Evolutionary conservation across 164 flowering plant genomes (phyloP).

Genomic region (Vitis rupestris): DNA sequence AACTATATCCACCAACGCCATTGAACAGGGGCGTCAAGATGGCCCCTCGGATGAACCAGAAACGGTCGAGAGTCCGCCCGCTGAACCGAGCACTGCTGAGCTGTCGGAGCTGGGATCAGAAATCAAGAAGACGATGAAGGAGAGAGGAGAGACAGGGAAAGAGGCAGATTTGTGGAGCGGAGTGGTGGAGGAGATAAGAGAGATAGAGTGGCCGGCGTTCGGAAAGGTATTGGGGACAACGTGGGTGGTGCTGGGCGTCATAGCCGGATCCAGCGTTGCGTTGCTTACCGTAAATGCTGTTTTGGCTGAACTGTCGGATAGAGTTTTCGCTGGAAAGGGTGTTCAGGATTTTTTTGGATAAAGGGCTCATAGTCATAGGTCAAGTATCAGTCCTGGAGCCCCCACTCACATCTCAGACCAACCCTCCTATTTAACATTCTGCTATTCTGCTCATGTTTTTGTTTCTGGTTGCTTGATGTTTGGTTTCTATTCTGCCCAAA

Average conservation of each 20-base stretch:
- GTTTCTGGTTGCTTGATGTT: too few relatives aligned
- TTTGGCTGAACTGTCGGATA: constrained; percentile 74
- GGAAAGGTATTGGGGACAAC: constrained; percentile 69
- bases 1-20: too few relatives aligned
- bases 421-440: too few relatives aligned
- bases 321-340: constrained; percentile 67
- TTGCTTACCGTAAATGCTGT: constrained; percentile 79
- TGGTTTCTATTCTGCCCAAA: too few relatives aligned
- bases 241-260: constrained; percentile 68
- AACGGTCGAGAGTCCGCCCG: neutral
- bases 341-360: constrained; percentile 67
- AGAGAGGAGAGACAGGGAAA: constrained; percentile 24
- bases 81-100: neutral
- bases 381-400: too few relatives aligned
- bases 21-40: too few relatives aligned
- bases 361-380: too few relatives aligned
- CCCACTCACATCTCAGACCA: too few relatives aligned
- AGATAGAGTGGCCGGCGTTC: constrained; percentile 83
- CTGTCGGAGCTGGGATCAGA: constrained; percentile 41
- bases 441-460: neutral
- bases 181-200: constrained; percentile 64
- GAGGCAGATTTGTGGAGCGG: constrained; percentile 41
- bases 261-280: constrained; percentile 78
- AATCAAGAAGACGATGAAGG: constrained; percentile 48
- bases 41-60: neutral